Evolutionary conservation across 2,329 filamentous ascomycete species (phyloP), one percentile per base, ranked within the genome.

Genomic region (Calonectria pseudoreteaudii): DNA sequence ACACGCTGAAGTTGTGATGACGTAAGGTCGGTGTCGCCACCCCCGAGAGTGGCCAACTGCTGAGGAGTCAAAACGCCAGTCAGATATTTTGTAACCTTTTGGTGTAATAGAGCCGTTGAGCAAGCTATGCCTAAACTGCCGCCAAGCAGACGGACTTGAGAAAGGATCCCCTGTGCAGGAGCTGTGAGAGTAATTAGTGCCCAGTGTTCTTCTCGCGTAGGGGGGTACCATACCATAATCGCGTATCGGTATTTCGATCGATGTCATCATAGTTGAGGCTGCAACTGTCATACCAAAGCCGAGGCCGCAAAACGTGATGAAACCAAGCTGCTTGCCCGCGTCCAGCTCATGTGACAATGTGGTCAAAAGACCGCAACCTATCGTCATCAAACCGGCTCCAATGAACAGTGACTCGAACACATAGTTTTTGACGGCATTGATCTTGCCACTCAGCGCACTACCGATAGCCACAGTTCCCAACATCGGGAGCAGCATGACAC

Each of bases 61-160:
- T 79, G 72, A 1, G 80, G 68, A 11, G 82, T 75, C 3, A 85
- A 56, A 5, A 81, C 69, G n/a, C 78, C 81, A 2, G 75, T 73
- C 41, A 86, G 76, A 31, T 81, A 75, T 4, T 80, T 70, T 31
- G 78, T 71, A 9, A 80, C 52, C 82, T 82, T 76, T 78, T 83
- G 65, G 73, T 82, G 53, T 77, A 89, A 77, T 20, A 90, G 84
- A 20, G 87, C 86, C 0, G 89, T 87, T 26, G 88, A 90, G 1
- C 87, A 85, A 3, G 89, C 87, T 67, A 91, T 90, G 4, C 89
- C 89, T 34, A 91, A 82, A 71, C 88, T 90, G 8, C 89, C 89
- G 6, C 89, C 89, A 0, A 90, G 82, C 28, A 91, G 86, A 38
- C 89, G 85, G 30, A 86, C 80, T 70, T 91, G 88, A 0, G 89